Evolutionary conservation across 176 grass and related monocot genomes (phyloP).

Genomic region (Elymus sibiricus): DNA sequence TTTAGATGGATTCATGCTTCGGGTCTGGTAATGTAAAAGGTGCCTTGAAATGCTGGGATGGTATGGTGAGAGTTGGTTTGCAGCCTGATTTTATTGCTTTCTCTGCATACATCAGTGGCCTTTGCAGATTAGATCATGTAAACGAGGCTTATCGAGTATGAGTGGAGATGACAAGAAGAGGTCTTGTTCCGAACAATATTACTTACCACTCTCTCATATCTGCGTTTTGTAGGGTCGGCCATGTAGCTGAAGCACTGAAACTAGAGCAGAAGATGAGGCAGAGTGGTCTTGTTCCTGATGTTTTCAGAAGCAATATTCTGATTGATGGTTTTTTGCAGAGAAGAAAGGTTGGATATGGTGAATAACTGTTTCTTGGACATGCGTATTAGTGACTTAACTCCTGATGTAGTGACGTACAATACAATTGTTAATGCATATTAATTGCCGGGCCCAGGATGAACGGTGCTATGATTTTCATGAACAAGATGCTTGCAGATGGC

Average conservation of each 20-base stretch:
- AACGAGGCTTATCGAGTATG: constrained; percentile 61
- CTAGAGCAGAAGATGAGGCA: constrained; percentile 67
- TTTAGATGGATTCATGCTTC: constrained; percentile 76
- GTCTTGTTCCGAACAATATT: constrained; percentile 88
- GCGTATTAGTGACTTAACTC: constrained; percentile 49
- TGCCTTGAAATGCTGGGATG: constrained; percentile 71
- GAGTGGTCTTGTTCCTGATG: constrained; percentile 77
- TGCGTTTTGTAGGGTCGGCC: constrained; percentile 59
- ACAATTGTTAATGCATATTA: constrained; percentile 64
- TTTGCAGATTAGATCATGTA: constrained; percentile 55
- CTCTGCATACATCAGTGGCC: constrained; percentile 72
- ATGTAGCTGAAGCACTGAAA: constrained; percentile 57
- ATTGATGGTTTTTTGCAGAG: constrained; percentile 73
- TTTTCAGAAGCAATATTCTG: constrained; percentile 89
- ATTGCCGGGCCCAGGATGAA: constrained; percentile 49
- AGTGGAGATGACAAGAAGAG: constrained; percentile 58
- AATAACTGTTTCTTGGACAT: constrained; percentile 58
- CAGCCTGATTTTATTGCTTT: constrained; percentile 76
- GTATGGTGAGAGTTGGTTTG: constrained; percentile 49
- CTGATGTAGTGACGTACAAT: constrained; percentile 86
- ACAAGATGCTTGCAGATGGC: constrained; percentile 69
- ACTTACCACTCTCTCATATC: constrained; percentile 89
- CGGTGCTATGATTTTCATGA: constrained; percentile 57
- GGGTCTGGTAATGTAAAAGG: constrained; percentile 43
- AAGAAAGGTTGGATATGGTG: constrained; percentile 62